Evolutionary conservation across 1,284 basidiomycete genomes (phyloP), one percentile per base, ranked within the genome.

Genomic region (Vanrija sp.): DNA sequence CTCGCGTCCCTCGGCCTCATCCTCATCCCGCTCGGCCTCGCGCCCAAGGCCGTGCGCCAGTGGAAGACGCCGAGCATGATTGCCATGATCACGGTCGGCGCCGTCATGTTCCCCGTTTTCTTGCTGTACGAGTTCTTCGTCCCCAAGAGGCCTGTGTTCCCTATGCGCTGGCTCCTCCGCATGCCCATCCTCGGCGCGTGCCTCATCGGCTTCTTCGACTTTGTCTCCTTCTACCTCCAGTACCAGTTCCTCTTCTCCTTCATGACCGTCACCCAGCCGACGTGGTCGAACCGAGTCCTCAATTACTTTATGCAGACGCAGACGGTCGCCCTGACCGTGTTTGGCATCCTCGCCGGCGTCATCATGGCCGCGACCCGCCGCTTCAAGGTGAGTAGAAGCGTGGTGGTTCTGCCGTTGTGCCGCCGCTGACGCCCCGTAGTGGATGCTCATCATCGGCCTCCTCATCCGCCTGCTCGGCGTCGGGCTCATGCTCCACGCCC

Each of bases 401-500:
- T 15, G 12, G 12, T 9, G 10, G 31, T 4, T 31, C n/a, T n/a
- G n/a, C n/a, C n/a, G n/a, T n/a, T n/a, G n/a, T n/a, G n/a, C 5
- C 37, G 20, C 20, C 35, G 12, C 36, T 43, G 9, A 47, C 53
- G 45, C 12, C 43, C 18, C 6, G 45, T 57, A 86, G 82, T 79
- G 77, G 65, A 73, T 88, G 42, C 79, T 90, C 41, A 76, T 88
- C 54, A 62, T 67, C 45, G 88, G 88, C 49, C 81, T 90, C 19
- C 64, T 79, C 57, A 81, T 90, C 57, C 85, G 88, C 55, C 74
- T 89, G 20, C 63, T 82, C 27, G 88, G 88, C 20, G 83, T 84
- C 20, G 82, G 81, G 16, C 73, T 87, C 38, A 88, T 88, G 86
- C 81, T 88, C 61, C 83, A 83, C 73, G 86, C 84, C 22, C 83